These are phyloP conservation scores for Osmanthus fragrans DNA, from an alignment of 257 asterid species.

Conservation along the genomic window DNA sequence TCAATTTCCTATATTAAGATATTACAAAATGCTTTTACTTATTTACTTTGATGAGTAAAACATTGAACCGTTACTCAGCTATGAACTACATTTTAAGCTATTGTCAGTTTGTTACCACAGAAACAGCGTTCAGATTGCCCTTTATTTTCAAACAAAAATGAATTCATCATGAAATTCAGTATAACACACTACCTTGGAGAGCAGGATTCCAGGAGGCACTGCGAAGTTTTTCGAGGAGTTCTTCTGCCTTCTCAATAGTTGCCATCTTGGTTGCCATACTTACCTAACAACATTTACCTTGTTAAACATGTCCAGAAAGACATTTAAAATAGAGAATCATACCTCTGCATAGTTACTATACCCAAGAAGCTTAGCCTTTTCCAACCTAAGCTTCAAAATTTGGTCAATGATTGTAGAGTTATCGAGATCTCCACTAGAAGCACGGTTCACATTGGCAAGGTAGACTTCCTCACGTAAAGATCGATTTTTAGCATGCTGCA, in stretches of 20 bases:
- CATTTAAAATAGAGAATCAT: slow-evolving; percentile 12
- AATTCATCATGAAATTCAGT: slow-evolving; percentile 8
- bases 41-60: slow-evolving; percentile 3
- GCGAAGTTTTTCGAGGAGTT: slow-evolving; percentile 89
- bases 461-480: slow-evolving; percentile 94
- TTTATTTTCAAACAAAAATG: slow-evolving; percentile 4
- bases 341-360: slow-evolving; percentile 95
- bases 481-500: slow-evolving; percentile 91
- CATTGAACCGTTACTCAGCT: slow-evolving; percentile 10
- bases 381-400: slow-evolving; percentile 83
- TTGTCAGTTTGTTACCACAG: not conserved
- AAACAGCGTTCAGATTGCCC: not conserved
- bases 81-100: not conserved
- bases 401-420: slow-evolving; percentile 79
- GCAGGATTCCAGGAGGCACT: slow-evolving; percentile 93
- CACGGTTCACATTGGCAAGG: slow-evolving; percentile 83
- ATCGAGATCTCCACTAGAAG: slow-evolving; percentile 91
- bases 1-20: not conserved
- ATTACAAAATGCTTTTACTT: not conserved
- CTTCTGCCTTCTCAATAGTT: slow-evolving; percentile 80
- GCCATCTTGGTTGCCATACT: slow-evolving; percentile 99
- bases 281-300: slow-evolving; percentile 51
- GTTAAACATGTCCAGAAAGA: slow-evolving; percentile 27
- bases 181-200: slow-evolving; percentile 37
- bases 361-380: slow-evolving; percentile 95